These are phyloP conservation scores for Yamagishiella unicocca DNA, from an alignment of 139 green algal genomes.

Conservation along the genomic window DNA sequence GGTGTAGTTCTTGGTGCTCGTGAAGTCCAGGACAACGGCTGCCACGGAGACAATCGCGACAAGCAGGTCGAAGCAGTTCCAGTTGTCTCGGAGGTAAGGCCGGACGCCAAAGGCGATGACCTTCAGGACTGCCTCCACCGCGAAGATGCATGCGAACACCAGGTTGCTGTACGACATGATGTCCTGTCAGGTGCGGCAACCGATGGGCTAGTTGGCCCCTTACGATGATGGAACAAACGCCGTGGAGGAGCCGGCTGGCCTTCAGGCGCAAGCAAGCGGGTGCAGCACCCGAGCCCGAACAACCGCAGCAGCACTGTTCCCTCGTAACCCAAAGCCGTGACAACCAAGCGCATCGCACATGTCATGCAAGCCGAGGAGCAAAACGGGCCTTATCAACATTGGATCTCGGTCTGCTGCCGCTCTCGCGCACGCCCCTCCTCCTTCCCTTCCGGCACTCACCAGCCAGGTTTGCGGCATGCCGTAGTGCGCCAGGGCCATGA, in stretches of 20 bases:
- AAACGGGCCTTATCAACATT: too few species aligned
- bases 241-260: too few species aligned
- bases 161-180: conserved; percentile 60
- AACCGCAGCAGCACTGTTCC: too few species aligned
- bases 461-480: conserved; percentile 41
- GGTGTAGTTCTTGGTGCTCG: conserved; percentile 51
- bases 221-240: too few species aligned
- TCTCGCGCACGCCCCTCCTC: not conserved
- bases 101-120: conserved; percentile 55
- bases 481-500: conserved; percentile 58
- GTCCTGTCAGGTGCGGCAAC: too few species aligned
- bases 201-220: too few species aligned
- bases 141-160: conserved; percentile 75
- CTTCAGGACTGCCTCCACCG: conserved; percentile 71
- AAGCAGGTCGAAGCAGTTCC: conserved; percentile 81
- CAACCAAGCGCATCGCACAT: too few species aligned
- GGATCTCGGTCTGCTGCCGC: too few species aligned
- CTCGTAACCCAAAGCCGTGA: too few species aligned
- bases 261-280: too few species aligned
- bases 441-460: not conserved
- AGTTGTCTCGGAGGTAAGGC: conserved; percentile 4
- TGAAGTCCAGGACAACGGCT: conserved; percentile 54
- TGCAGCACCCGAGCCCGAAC: too few species aligned
- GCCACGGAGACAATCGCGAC: conserved; percentile 65
- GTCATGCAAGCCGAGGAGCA: too few species aligned